These are phyloP conservation scores for Fusarium sp. DNA, from an alignment of 2,329 filamentous ascomycete species.

Conservation along the genomic window DNA sequence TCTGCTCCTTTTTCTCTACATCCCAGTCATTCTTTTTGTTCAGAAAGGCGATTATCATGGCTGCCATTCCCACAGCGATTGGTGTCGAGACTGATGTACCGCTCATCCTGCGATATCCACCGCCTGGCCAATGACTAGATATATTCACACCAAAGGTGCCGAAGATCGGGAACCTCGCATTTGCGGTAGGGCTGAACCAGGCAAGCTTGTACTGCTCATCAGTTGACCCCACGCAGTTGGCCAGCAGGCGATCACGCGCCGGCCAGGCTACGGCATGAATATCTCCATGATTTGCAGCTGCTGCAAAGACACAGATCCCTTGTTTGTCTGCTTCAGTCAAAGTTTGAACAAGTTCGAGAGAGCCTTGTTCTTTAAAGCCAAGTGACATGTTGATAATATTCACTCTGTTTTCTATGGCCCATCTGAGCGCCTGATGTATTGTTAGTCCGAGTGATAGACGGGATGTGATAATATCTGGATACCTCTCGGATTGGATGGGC, in stretches of 20 bases:
- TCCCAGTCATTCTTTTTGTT: constrained; percentile 22
- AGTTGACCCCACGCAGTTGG: constrained; percentile 23
- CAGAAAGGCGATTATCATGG: constrained; percentile 29
- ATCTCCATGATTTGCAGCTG: constrained; percentile 28
- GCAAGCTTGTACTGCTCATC: constrained; percentile 16
- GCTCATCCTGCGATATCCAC: constrained; percentile 20
- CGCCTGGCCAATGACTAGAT: constrained; percentile 23
- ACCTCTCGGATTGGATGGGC: constrained; percentile 3
- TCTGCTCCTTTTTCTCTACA: not conserved
- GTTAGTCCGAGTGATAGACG: not conserved
- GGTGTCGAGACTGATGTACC: constrained; percentile 26
- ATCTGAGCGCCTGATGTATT: constrained; percentile 12
- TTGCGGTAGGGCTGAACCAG: constrained; percentile 8
- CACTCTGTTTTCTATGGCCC: constrained; percentile 24
- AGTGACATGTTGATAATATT: constrained; percentile 32
- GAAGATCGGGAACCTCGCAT: constrained; percentile 10
- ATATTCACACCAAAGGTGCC: constrained; percentile 20
- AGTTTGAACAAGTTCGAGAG: constrained; percentile 17
- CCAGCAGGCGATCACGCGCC: constrained; percentile 18
- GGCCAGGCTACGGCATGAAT: constrained; percentile 23
- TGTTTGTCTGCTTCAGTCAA: constrained; percentile 4
- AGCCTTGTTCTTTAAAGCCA: constrained; percentile 14
- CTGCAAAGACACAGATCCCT: constrained; percentile 24
- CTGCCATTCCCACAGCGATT: constrained; percentile 25
- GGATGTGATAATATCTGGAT: not conserved